Conservation (phyloP, 176 grass and related monocot species). For the Phyllostachys edulis region DNA sequence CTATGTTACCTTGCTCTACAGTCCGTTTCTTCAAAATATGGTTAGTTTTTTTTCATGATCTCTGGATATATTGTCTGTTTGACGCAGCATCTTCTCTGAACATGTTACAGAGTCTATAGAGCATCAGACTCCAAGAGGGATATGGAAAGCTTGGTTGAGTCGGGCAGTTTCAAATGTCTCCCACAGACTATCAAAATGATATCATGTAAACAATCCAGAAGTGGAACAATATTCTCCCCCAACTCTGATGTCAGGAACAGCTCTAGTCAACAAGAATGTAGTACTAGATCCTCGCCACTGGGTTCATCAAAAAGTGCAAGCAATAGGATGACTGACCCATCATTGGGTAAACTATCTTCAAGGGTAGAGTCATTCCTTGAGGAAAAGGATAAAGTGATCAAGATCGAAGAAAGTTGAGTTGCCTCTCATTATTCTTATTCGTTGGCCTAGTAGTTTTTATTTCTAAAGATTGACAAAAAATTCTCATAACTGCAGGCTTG, state of each 20-base stretch:
- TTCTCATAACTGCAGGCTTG: conserved; percentile 67
- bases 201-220: conserved; percentile 65
- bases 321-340: conserved; percentile 69
- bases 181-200: conserved; percentile 75
- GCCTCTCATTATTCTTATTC: conserved; percentile 22
- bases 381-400: conserved; percentile 80
- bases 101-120: conserved; percentile 43
- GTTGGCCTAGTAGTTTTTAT: background rate
- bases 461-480: conserved; percentile 38
- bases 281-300: conserved; percentile 58
- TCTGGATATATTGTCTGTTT: conserved; percentile 1
- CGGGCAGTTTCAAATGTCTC: conserved; percentile 59
- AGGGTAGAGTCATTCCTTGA: conserved; percentile 77
- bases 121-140: conserved; percentile 46
- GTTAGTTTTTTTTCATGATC: background rate
- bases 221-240: conserved; percentile 60
- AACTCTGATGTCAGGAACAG: conserved; percentile 47
- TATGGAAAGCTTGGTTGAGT: conserved; percentile 41
- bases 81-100: conserved; percentile 24
- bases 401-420: conserved; percentile 99
- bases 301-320: conserved; percentile 68
- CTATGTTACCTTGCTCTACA: background rate
- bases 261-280: conserved; percentile 47
- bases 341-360: conserved; percentile 53
- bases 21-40: background rate